Percentiles rank a stretch among this genome's conserved stretches.
These are phyloP conservation scores for Carallia pectinifolia DNA, from an alignment of 345 rosid genomes.

Conservation along the genomic window DNA sequence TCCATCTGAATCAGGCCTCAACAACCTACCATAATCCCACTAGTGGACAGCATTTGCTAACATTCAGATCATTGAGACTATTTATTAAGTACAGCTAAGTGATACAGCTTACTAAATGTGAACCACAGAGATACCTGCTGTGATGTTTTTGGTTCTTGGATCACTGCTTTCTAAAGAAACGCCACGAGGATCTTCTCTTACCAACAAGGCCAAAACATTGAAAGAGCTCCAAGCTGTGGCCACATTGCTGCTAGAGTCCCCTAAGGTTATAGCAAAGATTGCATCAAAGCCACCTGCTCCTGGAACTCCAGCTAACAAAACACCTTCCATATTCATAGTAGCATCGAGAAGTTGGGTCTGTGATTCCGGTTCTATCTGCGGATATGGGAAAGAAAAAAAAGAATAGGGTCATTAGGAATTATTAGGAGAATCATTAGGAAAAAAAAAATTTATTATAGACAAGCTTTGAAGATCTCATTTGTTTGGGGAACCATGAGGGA, in stretches of 20 bases:
- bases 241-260: constrained; percentile 40
- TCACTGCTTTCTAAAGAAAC: constrained; percentile 77
- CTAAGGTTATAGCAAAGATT: constrained; percentile 68
- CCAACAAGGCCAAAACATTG: constrained; percentile 78
- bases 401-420: too few species aligned
- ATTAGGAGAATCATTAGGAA: too few species aligned
- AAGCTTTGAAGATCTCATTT: too few species aligned
- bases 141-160: constrained; percentile 60
- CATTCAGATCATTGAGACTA: not conserved
- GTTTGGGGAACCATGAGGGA: too few species aligned
- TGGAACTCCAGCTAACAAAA: constrained; percentile 87
- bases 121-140: constrained; percentile 58
- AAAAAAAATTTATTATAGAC: too few species aligned
- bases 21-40: not conserved
- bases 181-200: constrained; percentile 86
- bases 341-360: constrained; percentile 75
- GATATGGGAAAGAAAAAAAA: constrained; percentile 13
- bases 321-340: constrained; percentile 83
- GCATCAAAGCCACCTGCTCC: constrained; percentile 99
- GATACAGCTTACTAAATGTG: constrained; percentile 40
- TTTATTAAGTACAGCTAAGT: constrained; percentile 8
- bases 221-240: constrained; percentile 65
- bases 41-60: not conserved
- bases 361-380: constrained; percentile 89
- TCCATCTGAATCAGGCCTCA: constrained; percentile 1